Conservation (phyloP, 352 stramenopile genomes). For the Phytophthora uliginosa region DNA sequence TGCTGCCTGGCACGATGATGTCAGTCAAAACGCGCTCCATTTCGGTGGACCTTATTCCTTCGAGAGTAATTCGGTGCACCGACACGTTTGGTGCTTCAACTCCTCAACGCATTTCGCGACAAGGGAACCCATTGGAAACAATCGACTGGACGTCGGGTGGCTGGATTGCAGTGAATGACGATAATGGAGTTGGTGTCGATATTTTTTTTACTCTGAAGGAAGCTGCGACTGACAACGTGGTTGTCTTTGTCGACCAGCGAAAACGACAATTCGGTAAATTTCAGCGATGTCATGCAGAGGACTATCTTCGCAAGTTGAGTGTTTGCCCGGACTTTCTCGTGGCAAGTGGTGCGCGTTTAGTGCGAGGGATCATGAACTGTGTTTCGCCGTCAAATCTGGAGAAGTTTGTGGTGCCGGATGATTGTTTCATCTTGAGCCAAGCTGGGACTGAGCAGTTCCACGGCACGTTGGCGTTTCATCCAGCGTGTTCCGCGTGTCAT, state of each 20-base stretch:
- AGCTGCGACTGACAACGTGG: conserved; percentile 12
- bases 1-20: conserved; percentile 12
- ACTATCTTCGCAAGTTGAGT: conserved; percentile 12
- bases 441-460: conserved; percentile 34
- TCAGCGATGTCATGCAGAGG: conserved; percentile 6
- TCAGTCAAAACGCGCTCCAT: background rate
- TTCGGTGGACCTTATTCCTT: conserved; percentile 7
- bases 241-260: conserved; percentile 18
- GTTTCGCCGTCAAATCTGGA: conserved; percentile 1
- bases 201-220: conserved; percentile 42
- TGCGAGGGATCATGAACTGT: background rate
- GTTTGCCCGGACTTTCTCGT: conserved; percentile 10
- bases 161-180: conserved; percentile 36
- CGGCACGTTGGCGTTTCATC: conserved; percentile 41
- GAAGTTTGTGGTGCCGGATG: background rate
- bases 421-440: conserved; percentile 29
- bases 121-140: background rate
- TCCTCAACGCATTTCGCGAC: conserved; percentile 2
- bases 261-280: conserved; percentile 12
- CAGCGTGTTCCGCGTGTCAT: conserved; percentile 39
- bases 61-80: conserved; percentile 1
- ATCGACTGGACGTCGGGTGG: conserved; percentile 18
- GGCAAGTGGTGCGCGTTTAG: conserved; percentile 7
- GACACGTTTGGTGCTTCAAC: conserved; percentile 2
- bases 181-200: conserved; percentile 33